phyloP scores from a whole-genome alignment of 495 filamentous ascomycete genomes.

The Beverwykella pulmonaria region DNA sequence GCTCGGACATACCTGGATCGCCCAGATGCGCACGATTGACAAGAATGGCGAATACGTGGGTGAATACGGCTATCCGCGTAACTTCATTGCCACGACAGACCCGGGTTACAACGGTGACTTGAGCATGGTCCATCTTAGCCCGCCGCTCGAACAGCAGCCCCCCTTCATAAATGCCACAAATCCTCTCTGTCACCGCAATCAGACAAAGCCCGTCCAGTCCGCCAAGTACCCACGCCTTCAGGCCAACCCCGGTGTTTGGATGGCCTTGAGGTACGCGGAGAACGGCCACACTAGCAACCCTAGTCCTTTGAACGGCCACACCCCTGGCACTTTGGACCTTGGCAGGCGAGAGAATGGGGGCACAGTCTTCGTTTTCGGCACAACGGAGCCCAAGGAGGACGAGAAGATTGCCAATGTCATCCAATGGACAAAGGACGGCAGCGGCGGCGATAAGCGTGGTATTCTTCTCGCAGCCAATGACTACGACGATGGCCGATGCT shows the following conservation, averaged over 20 bases:
- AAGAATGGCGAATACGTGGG: slow-evolving; percentile 75
- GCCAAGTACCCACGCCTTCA: slow-evolving; percentile 62
- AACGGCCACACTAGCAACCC: slow-evolving; percentile 85
- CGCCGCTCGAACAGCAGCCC: slow-evolving; percentile 46
- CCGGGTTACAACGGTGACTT: slow-evolving; percentile 54
- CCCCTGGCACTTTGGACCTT: background rate
- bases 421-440: slow-evolving; percentile 75
- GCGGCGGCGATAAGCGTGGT: slow-evolving; percentile 74
- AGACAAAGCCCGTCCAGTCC: slow-evolving; percentile 58
- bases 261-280: slow-evolving; percentile 77
- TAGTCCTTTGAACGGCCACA: slow-evolving; percentile 48
- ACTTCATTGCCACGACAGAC: slow-evolving; percentile 56
- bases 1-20: slow-evolving; percentile 76
- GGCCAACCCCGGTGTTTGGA: slow-evolving; percentile 65
- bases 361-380: slow-evolving; percentile 81
- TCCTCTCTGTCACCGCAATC: slow-evolving; percentile 59
- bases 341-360: slow-evolving; percentile 71
- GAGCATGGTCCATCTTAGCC: slow-evolving; percentile 56
- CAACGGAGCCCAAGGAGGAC: slow-evolving; percentile 60
- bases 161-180: slow-evolving; percentile 48
- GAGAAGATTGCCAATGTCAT: slow-evolving; percentile 72
- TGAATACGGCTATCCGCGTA: slow-evolving; percentile 66
- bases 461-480: slow-evolving; percentile 69
- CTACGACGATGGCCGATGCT: slow-evolving; percentile 69
- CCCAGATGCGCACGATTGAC: slow-evolving; percentile 68